Base-by-base conservation (phyloP, 352 stramenopile genomes). In the Thalassiosira pacifica region DNA sequence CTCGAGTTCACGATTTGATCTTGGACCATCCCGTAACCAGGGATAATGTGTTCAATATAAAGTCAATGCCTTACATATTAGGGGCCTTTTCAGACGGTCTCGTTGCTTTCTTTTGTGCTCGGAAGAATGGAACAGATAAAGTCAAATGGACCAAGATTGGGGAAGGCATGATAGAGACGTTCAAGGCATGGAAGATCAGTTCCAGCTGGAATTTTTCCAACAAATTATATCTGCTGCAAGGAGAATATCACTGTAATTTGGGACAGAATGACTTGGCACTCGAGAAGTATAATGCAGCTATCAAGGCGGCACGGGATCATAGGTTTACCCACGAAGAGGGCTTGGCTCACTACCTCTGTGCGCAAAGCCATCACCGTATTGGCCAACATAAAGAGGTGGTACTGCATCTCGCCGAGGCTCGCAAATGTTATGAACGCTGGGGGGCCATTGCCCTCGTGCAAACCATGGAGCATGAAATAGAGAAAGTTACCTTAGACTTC, bases 121-220 rank as follows among this genome's bases (percentile, higher is more conserved):
- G 26, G 32, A 72, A 34, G 19, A 34, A 59, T 22, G 32, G 37
- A n/a, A 32, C 2, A 3, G 64, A 72, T 18, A 32, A 60, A 60
- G 40, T 60, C 4, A 72, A 60, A 72, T 72, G 64, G 64, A 72
- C 55, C 32, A 27, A 45, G 22, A 60, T 55, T 40, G 64, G 64
- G 22, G 34, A 72, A 60, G 13, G 29, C 53, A 45, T 45, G 29
- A 45, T 72, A 40, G 26, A 37, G 22, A 72, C 24, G 1, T 72
- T 72, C 19, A n/a, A 72, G 26, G 13, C 26, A 3, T 72, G 64
- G 64, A 13, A 40, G 40, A 45, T n/a, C 37, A n/a, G 55, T 27
- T 60, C 34, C 64, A 60, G 4, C 6, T 72, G 64, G 64, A 72
- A 72, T 22, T 72, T 72, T 72, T 37, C 53, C 13, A 72, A 72